Percentiles rank a stretch among this genome's conserved stretches.
Conservation (phyloP, 1,284 basidiomycete species). For the Baeospora myosura region DNA sequence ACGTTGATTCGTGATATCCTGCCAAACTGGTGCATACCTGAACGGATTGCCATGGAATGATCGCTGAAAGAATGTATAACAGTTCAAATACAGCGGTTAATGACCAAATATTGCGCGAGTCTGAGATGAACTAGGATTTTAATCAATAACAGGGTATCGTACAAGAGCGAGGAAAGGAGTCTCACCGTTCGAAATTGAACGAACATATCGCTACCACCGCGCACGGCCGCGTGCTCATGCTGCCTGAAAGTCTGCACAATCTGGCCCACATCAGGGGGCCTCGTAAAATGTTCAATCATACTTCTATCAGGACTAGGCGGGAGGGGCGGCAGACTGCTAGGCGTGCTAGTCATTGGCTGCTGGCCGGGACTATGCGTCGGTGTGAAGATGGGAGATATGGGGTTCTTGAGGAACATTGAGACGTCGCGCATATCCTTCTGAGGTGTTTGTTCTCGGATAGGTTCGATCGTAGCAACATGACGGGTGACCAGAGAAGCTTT, state of each 20-base stretch:
- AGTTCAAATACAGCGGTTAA: slow-evolving; percentile 40
- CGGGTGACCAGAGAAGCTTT: slow-evolving; percentile 19
- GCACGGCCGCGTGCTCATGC: slow-evolving; percentile 26
- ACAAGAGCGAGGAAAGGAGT: slow-evolving; percentile 6
- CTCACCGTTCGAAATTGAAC: slow-evolving; percentile 36
- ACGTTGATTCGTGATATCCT: not conserved
- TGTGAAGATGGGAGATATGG: slow-evolving; percentile 21
- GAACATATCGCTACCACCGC: slow-evolving; percentile 29
- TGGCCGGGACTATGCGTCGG: slow-evolving; percentile 7
- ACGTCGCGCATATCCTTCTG: slow-evolving; percentile 38
- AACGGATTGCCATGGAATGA: slow-evolving; percentile 39
- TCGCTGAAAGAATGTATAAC: slow-evolving; percentile 34
- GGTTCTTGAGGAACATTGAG: slow-evolving; percentile 43
- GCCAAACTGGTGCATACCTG: slow-evolving; percentile 24
- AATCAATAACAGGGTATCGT: slow-evolving; percentile 9
- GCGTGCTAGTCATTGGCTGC: slow-evolving; percentile 15
- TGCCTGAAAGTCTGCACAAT: slow-evolving; percentile 27
- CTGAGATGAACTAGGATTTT: slow-evolving; percentile 42
- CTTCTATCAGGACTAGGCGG: slow-evolving; percentile 30
- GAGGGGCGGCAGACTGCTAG: slow-evolving; percentile 29
- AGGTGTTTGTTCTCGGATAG: slow-evolving; percentile 39
- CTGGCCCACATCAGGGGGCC: slow-evolving; percentile 22
- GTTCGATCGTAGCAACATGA: slow-evolving; percentile 26
- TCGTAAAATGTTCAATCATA: slow-evolving; percentile 26
- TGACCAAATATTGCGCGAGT: slow-evolving; percentile 45